These are phyloP conservation scores for Zhuliangozyma blackwelliae DNA, from an alignment of 1,139 yeast species.

Conservation along the genomic window DNA sequence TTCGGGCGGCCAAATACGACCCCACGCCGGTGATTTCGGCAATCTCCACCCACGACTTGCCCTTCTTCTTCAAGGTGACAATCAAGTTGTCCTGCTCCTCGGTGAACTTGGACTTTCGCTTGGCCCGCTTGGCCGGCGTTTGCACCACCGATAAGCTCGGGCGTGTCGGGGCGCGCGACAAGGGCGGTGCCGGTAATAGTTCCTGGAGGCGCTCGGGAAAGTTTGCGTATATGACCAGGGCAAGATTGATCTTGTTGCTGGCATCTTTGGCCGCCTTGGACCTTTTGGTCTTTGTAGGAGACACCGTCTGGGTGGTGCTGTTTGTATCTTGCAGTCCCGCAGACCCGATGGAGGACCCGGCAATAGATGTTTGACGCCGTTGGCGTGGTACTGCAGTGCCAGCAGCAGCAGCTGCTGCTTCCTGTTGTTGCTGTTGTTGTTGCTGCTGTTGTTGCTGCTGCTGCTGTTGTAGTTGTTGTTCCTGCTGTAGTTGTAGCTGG, in stretches of 20 bases:
- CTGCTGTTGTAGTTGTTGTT: no score
- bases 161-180: constrained; percentile 26
- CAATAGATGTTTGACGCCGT: no score
- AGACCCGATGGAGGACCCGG: no score
- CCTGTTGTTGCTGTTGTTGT: no score
- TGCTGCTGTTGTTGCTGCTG: no score
- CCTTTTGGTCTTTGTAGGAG: no score
- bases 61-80: constrained; percentile 55
- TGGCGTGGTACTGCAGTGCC: no score
- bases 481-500: no score
- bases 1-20: constrained; percentile 68
- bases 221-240: constrained; percentile 11
- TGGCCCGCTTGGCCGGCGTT: constrained; percentile 44
- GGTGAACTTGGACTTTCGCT: constrained; percentile 63
- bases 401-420: no score
- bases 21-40: constrained; percentile 66
- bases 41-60: constrained; percentile 71
- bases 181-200: constrained; percentile 38
- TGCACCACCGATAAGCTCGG: constrained; percentile 23
- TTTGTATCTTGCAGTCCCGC: no score
- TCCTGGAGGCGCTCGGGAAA: constrained; percentile 15
- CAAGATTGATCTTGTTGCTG: constrained; percentile 6
- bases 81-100: constrained; percentile 67
- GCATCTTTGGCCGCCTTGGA: no score
- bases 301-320: no score